phyloP scores from a whole-genome alignment of 495 filamentous ascomycete species.

The Aspergillus olivimuriae region DNA sequence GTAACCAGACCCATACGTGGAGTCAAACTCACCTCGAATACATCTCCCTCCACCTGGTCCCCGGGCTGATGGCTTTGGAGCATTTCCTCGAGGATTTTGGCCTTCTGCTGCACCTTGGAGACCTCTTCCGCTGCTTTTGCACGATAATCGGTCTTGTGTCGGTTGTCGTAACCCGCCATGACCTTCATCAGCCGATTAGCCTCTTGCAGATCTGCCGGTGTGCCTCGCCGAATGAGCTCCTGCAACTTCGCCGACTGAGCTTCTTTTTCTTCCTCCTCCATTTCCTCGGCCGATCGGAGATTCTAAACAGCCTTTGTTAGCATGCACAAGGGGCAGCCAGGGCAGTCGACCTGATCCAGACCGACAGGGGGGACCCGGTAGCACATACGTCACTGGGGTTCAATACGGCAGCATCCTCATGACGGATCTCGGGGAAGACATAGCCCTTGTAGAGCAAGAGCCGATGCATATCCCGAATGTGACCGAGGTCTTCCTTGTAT shows the following conservation, averaged over 20 bases:
- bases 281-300: slow-evolving; percentile 93
- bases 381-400: slow-evolving; percentile 91
- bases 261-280: slow-evolving; percentile 93
- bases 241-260: slow-evolving; percentile 96
- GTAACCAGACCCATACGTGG: slow-evolving; percentile 1
- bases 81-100: slow-evolving; percentile 86
- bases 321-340: too few species aligned
- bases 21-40: slow-evolving; percentile 62
- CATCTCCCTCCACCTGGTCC: slow-evolving; percentile 85
- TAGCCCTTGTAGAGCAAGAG: slow-evolving; percentile 95
- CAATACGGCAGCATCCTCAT: slow-evolving; percentile 92
- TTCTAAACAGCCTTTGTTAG: slow-evolving; percentile 55
- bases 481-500: slow-evolving; percentile 94
- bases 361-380: not conserved
- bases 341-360: not conserved
- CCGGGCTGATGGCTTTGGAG: slow-evolving; percentile 76
- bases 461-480: slow-evolving; percentile 97
- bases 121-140: slow-evolving; percentile 97
- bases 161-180: slow-evolving; percentile 94
- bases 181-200: slow-evolving; percentile 97
- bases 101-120: slow-evolving; percentile 85
- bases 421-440: slow-evolving; percentile 81
- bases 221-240: slow-evolving; percentile 87
- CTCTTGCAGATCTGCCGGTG: slow-evolving; percentile 88
- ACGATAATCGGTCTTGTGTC: slow-evolving; percentile 93